Evolutionary conservation across 108 stramenopile genomes (phyloP).

Genomic region (Cyclotella choctawhatcheeana): DNA sequence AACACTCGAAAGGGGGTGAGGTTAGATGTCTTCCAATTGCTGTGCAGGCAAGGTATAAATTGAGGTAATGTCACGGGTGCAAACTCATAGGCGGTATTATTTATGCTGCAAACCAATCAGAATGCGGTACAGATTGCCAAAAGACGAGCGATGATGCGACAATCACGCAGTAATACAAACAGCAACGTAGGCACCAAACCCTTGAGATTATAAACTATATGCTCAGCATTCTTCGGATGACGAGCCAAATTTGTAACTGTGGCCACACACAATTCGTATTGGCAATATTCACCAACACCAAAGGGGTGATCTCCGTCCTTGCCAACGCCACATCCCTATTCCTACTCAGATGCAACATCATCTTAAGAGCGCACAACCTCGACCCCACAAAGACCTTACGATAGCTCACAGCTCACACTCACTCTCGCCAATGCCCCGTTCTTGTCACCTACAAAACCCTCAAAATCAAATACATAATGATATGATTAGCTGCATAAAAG

Average conservation of each 20-base stretch:
- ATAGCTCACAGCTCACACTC: slow-evolving; percentile 20
- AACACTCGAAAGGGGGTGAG: not conserved
- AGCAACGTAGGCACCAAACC: slow-evolving; percentile 20
- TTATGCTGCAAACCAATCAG: no score
- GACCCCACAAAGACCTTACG: slow-evolving; percentile 34
- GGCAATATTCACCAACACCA: slow-evolving; percentile 31
- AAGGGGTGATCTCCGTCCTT: slow-evolving; percentile 26
- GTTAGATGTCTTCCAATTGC: not conserved
- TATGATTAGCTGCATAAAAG: no score
- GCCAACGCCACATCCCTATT: slow-evolving; percentile 40
- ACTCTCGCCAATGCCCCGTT: slow-evolving; percentile 37
- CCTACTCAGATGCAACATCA: slow-evolving; percentile 45
- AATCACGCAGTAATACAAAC: no score
- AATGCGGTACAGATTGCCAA: no score
- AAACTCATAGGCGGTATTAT: no score
- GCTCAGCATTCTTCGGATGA: slow-evolving; percentile 40
- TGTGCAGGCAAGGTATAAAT: not conserved
- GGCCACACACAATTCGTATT: slow-evolving; percentile 42
- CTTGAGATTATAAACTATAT: slow-evolving; percentile 37
- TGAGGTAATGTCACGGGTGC: not conserved
- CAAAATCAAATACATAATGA: slow-evolving; percentile 43
- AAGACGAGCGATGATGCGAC: no score
- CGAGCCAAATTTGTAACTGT: slow-evolving; percentile 50
- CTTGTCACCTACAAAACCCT: slow-evolving; percentile 46
- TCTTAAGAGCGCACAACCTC: slow-evolving; percentile 43